Base-by-base conservation (phyloP, 352 stramenopile species). In the Phytophthora meadii region DNA sequence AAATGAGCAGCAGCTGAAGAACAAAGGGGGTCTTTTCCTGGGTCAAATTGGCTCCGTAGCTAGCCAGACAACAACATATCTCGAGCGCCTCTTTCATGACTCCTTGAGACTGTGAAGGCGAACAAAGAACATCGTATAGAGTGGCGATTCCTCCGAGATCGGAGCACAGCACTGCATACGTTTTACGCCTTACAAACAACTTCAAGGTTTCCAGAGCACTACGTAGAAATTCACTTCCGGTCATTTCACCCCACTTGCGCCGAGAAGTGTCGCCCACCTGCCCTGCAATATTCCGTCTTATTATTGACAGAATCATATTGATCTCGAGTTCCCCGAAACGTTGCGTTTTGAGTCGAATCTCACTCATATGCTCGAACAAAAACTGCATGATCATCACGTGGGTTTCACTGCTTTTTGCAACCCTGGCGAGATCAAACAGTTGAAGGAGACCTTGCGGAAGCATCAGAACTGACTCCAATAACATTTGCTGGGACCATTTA, bases 1-100 rank as follows among this genome's bases (percentile, higher is more conserved):
- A 56, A 40, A 75, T 36, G 30, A 79, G 74, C 2, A 86, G 36
- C 10, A 82, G 48, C 45, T 83, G 63, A 11, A 82, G 25, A 3
- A 74, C 65, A 24, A 61, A 54, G 4, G 61, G 56, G 2, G 61
- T 25, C 3, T 47, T 63, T 22, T 58, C 47, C 3, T 67, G 28
- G 1, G 22, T 6, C 5, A 80, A 9, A 48, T 70, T 61, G 25
- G 62, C 72, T 70, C 71, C 63, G n/a, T 80, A 61, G 10, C 57
- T 47, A 22, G 74, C 74, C 24, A 86, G 44, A 37, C 70, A 75
- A 34, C 68, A 83, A 44, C 62, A 80, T 6, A 76, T 69, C 51
- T 86, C 72, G 4, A 86, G 44, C 24, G 65, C 65, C 9, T 75
- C 47, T 15, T 68, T 17, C 32, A 69, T 50, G 11, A 32, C 70